Percentiles rank a stretch among this genome's conserved stretches.
phyloP scores from a whole-genome alignment of 108 stramenopile species.

The Cyclotella cryptica region DNA sequence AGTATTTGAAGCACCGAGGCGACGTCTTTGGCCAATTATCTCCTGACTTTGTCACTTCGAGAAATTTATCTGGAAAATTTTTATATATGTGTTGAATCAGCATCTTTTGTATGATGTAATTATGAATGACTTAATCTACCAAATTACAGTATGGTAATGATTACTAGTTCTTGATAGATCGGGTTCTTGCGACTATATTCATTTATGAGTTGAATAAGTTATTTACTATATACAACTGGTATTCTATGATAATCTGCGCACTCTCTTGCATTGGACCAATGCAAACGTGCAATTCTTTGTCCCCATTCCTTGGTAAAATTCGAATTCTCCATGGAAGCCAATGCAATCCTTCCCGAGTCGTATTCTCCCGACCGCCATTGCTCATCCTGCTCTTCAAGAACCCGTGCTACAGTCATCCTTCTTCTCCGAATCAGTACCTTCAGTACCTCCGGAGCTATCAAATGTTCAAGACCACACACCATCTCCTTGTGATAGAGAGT shows the following conservation, averaged over 20 bases:
- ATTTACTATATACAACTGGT: background rate
- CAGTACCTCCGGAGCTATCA: background rate
- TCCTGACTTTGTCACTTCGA: too few species aligned
- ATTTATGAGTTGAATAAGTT: too few species aligned
- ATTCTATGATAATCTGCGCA: background rate
- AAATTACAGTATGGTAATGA: too few species aligned
- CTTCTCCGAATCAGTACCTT: background rate
- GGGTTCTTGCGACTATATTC: too few species aligned
- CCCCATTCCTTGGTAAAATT: conserved; percentile 7
- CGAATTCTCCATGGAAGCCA: conserved; percentile 14
- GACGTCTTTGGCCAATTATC: background rate
- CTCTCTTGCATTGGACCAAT: background rate
- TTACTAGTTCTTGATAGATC: too few species aligned
- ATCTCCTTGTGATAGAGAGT: background rate
- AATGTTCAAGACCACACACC: conserved; percentile 4
- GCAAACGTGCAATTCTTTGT: conserved; percentile 5
- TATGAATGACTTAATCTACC: too few species aligned
- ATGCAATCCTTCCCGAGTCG: background rate
- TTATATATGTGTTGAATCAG: too few species aligned
- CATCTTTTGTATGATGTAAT: too few species aligned
- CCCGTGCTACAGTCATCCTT: background rate
- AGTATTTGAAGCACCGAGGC: conserved; percentile 61
- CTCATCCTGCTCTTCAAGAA: conserved; percentile 1
- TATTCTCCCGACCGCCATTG: background rate
- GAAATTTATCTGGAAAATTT: too few species aligned